Evolutionary conservation across 73 alveolate genomes (phyloP), one percentile per base, ranked within the genome.

Genomic region (Uronychia setigera): DNA sequence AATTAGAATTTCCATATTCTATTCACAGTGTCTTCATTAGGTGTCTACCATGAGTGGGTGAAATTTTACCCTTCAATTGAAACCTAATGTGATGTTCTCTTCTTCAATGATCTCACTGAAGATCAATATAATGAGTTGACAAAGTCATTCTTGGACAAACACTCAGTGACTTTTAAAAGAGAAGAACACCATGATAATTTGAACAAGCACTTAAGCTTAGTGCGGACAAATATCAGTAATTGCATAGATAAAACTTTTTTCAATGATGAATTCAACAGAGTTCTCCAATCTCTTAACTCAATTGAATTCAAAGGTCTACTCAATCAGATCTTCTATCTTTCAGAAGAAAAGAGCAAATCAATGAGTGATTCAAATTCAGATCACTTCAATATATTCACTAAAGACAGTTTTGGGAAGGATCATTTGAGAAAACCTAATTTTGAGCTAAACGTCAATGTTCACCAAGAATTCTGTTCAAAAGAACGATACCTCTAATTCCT

Each of bases 21-120:
- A 5, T 77, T 84, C 33, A 26, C 77, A 74, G 77, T 84, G 1
- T 33, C 29, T 32, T 80, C 76, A 1, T 31, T 46, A 27, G 29
- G 58, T 28, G 35, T 80, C 46, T 84, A 84, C 57, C 60, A 46
- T 31, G 91, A 76, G 60, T 84, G 91, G 91, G 76, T 84, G 32
- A 57, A 81, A 13, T 79, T 76, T 14, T 84, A 77, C 46, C 85
- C 91, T 27, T 74, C 80, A 26, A 35, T 84, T 5, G 91, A 84
- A 31, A 77, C 74, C 33, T 28, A 35, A 31, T 84, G 91, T 84
- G 91, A 84, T 19, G 91, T 84, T 9, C 58, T 77, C n/a, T 84
- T 33, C 31, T 29, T 78, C 46, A 84, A 84, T 27, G 91, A 84
- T 29, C 76, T 84, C 31, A 84, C 58, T 77, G 29, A 59, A 28